Evolutionary conservation across 306 rosid species (phyloP), one percentile per base, ranked within the genome.

Genomic region (Cajanus cajan): DNA sequence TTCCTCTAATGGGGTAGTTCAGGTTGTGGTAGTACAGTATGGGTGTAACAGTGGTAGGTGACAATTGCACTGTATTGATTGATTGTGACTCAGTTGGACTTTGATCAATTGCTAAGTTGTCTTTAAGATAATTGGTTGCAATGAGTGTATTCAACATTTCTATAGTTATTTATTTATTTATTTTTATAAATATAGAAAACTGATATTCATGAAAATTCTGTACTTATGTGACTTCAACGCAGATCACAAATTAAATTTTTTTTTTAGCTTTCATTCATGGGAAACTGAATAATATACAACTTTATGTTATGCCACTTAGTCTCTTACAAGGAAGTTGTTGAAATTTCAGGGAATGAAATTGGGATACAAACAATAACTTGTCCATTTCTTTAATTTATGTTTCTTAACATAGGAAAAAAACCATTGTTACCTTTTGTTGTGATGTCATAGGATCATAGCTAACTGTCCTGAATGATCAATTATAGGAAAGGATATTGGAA

Each of bases 401-500:
- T 9, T 59, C 8, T 71, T 68, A 5, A n/a, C 68, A 78, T 16
- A 1, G 71, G 21, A 70, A 40, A 68, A 34, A 68, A 24, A 70
- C 50, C 31, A 2, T 59, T 5, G 21, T 63, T 67, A 57, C n/a
- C 0, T 65, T 33, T 69, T 33, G 44, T 19, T 52, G 45, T 74
- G 45, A 50, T 43, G 51, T 47, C 8, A 24, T 48, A 16, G 11
- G 12, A 70, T 57, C 73, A 47, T 66, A 50, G 40, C 75, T 86
- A 82, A 76, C 18, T n/a, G 50, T 8, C 41, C 48, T 68, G 43
- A 61, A 72, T 51, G 62, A 54, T 68, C 57, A 55, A 71, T 77
- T 83, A 2, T 86, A 94, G 98, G 98, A 95, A 78, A 90, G 83
- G 55, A 74, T 78, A 76, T 82, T 95, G 92, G 99, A 95, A 81